Conservation (phyloP, 2,329 filamentous ascomycete genomes). For the Monosporascus sp. region DNA sequence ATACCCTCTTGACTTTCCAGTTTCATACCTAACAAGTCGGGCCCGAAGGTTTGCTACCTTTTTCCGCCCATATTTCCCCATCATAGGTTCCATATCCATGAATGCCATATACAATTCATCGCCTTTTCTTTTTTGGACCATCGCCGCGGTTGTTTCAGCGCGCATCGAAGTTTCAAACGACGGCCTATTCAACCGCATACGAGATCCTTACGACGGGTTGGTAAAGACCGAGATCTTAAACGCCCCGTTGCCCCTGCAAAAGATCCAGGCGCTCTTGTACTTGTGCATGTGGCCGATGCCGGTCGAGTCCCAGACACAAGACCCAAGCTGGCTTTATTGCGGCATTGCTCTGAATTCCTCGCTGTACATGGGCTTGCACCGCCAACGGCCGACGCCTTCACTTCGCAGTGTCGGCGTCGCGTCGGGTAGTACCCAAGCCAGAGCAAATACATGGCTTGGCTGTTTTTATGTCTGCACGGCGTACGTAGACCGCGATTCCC, state of each 20-base stretch:
- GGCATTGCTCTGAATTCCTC: constrained; percentile 27
- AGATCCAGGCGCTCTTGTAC: constrained; percentile 24
- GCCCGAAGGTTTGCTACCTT: constrained; percentile 17
- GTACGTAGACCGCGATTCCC: constrained; percentile 12
- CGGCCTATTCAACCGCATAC: constrained; percentile 16
- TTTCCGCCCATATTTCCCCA: constrained; percentile 22
- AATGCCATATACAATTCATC: constrained; percentile 19
- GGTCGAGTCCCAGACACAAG: constrained; percentile 16
- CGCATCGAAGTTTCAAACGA: constrained; percentile 12
- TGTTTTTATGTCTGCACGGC: constrained; percentile 26
- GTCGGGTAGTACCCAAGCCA: constrained; percentile 14
- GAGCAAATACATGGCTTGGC: constrained; percentile 25
- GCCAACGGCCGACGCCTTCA: constrained; percentile 13
- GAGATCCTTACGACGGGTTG: constrained; percentile 17
- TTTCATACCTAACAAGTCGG: neutral
- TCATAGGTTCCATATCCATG: constrained; percentile 22
- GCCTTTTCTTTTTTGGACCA: constrained; percentile 26
- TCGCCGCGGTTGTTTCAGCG: constrained; percentile 18
- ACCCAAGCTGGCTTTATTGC: constrained; percentile 27
- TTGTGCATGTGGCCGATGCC: constrained; percentile 25
- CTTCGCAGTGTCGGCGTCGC: constrained; percentile 11
- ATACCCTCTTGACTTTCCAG: neutral
- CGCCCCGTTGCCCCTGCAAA: constrained; percentile 22
- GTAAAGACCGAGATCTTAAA: constrained; percentile 15
- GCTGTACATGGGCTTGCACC: constrained; percentile 23